Evolutionary conservation across 1,284 basidiomycete genomes (phyloP).

Genomic region (Moesziomyces parantarcticus): DNA sequence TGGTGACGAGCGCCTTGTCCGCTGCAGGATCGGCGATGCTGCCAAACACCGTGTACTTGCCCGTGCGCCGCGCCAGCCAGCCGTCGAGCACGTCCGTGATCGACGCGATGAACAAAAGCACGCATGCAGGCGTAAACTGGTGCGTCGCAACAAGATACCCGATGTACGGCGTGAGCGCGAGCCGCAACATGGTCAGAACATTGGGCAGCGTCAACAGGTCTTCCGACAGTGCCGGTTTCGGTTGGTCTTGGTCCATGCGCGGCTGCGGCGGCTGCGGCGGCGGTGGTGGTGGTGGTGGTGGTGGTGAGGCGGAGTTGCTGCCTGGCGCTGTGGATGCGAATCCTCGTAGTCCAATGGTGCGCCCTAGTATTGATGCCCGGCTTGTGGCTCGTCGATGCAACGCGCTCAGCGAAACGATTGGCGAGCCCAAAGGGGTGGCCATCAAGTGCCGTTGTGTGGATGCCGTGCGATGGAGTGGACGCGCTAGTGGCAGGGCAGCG

Average conservation of each 20-base stretch:
- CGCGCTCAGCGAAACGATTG: background rate
- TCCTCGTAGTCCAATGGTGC: background rate
- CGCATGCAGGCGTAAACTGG: slow-evolving; percentile 82
- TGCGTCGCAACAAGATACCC: slow-evolving; percentile 91
- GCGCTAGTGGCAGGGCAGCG: background rate
- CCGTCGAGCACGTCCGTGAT: slow-evolving; percentile 92
- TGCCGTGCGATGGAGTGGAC: background rate
- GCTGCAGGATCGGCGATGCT: slow-evolving; percentile 96
- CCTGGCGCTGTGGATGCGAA: slow-evolving; percentile 1
- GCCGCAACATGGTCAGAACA: slow-evolving; percentile 84
- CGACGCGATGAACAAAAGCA: slow-evolving; percentile 86
- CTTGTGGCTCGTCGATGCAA: background rate
- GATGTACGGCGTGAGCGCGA: slow-evolving; percentile 86
- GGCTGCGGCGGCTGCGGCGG: too few species aligned
- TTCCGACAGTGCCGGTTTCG: slow-evolving; percentile 71
- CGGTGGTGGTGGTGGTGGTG: slow-evolving; percentile 66
- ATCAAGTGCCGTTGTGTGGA: too few species aligned
- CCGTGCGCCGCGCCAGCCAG: slow-evolving; percentile 85
- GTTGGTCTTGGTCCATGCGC: background rate
- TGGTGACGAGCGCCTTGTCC: slow-evolving; percentile 96
- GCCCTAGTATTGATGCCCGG: too few species aligned
- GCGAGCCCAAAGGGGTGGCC: too few species aligned
- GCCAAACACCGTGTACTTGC: slow-evolving; percentile 79
- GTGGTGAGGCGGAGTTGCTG: slow-evolving; percentile 6
- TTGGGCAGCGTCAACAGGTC: slow-evolving; percentile 97